phyloP scores from a whole-genome alignment of 2,329 filamentous ascomycete species.

The Tolypocladium cylindrosporum region DNA sequence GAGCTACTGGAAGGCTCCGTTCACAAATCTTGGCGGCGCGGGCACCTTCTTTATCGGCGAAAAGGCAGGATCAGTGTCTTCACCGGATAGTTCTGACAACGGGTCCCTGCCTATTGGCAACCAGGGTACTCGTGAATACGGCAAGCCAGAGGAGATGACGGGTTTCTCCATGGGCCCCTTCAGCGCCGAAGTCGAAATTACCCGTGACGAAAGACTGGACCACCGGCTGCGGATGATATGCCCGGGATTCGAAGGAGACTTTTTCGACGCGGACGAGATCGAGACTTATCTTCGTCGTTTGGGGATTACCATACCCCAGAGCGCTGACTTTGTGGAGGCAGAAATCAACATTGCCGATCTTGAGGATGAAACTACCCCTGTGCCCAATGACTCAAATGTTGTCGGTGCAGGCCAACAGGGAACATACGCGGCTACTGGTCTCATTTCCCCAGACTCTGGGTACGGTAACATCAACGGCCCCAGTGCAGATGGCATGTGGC shows the following conservation, averaged over 20 bases:
- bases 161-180: conserved; percentile 38
- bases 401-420: not conserved
- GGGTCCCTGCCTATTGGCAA: conserved; percentile 21
- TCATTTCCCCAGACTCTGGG: not conserved
- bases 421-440: not conserved
- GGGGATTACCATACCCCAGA: conserved; percentile 52
- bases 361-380: not conserved
- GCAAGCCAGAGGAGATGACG: conserved; percentile 12
- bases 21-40: conserved; percentile 56
- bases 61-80: not conserved
- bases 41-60: conserved; percentile 49
- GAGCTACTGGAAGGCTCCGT: conserved; percentile 49
- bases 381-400: not conserved
- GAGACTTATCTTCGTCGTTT: conserved; percentile 60
- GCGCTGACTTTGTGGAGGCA: conserved; percentile 49
- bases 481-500: not conserved
- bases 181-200: conserved; percentile 23
- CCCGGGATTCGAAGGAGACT: conserved; percentile 60
- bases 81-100: not conserved
- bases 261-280: conserved; percentile 68
- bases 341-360: conserved; percentile 40
- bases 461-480: not conserved
- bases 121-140: conserved; percentile 19
- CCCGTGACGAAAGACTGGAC: conserved; percentile 32
- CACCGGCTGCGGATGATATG: conserved; percentile 41